These are phyloP conservation scores for Akanthomyces dipterigenus DNA, from an alignment of 2,329 filamentous ascomycete genomes.

Conservation along the genomic window DNA sequence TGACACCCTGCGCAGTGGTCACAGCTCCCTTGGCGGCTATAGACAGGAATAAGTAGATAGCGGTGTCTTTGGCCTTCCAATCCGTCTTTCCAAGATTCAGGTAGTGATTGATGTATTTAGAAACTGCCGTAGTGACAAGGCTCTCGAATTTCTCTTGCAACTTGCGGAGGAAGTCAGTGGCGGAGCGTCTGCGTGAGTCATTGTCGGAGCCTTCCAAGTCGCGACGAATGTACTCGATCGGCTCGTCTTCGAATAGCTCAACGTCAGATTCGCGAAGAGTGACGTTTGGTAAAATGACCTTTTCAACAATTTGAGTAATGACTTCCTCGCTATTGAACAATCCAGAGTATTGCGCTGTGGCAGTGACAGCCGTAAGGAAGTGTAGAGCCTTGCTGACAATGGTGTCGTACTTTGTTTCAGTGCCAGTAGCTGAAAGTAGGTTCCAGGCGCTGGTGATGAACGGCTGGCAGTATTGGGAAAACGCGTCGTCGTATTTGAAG, in stretches of 20 bases:
- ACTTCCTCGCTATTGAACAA: slow-evolving; percentile 79
- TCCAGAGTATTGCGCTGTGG: slow-evolving; percentile 67
- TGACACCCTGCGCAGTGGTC: slow-evolving; percentile 83
- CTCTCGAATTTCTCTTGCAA: slow-evolving; percentile 84
- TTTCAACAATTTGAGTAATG: slow-evolving; percentile 83
- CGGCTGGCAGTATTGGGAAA: slow-evolving; percentile 68
- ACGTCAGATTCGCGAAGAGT: slow-evolving; percentile 87
- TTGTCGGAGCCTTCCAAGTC: slow-evolving; percentile 95
- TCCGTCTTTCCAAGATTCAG: slow-evolving; percentile 72
- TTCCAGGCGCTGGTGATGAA: slow-evolving; percentile 92
- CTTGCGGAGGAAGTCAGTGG: slow-evolving; percentile 88
- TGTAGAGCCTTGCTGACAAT: slow-evolving; percentile 91
- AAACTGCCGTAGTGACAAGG: slow-evolving; percentile 79
- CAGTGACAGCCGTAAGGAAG: slow-evolving; percentile 85
- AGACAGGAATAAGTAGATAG: slow-evolving; percentile 92
- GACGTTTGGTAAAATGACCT: slow-evolving; percentile 91
- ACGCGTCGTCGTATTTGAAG: slow-evolving; percentile 92
- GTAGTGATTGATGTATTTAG: slow-evolving; percentile 80
- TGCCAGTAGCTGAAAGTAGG: slow-evolving; percentile 76
- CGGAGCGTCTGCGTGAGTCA: slow-evolving; percentile 83
- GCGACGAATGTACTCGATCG: slow-evolving; percentile 93
- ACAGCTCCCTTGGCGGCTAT: slow-evolving; percentile 88
- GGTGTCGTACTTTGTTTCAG: slow-evolving; percentile 88
- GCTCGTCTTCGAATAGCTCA: slow-evolving; percentile 96
- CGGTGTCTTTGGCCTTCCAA: slow-evolving; percentile 97